Percentiles rank a stretch among this genome's conserved stretches.
Evolutionary conservation across 2,329 filamentous ascomycete species (phyloP).

Genomic region (Penicillium occitanis): DNA sequence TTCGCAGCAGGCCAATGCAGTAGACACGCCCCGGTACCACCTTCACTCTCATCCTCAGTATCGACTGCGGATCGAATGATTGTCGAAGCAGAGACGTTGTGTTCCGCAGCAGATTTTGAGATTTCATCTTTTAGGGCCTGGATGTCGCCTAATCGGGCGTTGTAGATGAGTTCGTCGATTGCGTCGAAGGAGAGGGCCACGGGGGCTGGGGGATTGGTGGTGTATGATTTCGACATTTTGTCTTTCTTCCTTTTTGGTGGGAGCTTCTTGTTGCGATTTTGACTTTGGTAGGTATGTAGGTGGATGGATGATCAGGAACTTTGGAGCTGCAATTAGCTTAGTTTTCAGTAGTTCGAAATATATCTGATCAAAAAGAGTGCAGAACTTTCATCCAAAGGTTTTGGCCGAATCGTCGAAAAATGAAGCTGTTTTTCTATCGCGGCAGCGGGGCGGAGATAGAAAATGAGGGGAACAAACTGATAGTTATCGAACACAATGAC

Average conservation of each 20-base stretch:
- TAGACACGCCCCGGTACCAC: slow-evolving; percentile 47
- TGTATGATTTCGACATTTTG: slow-evolving; percentile 9
- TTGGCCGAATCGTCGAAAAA: background rate
- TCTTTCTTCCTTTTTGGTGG: background rate
- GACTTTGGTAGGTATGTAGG: background rate
- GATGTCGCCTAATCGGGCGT: slow-evolving; percentile 74
- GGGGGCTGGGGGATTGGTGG: slow-evolving; percentile 22
- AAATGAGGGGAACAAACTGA: too few species aligned
- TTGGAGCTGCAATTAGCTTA: background rate
- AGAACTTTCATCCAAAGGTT: too few species aligned
- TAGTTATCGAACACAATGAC: too few species aligned
- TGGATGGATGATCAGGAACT: background rate
- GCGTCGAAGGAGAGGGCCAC: slow-evolving; percentile 67
- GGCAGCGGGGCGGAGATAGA: background rate
- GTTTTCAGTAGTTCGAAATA: background rate
- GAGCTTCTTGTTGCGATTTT: background rate
- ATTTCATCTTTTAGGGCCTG: slow-evolving; percentile 64
- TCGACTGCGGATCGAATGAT: slow-evolving; percentile 72
- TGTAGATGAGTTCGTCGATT: slow-evolving; percentile 89
- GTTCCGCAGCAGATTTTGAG: slow-evolving; percentile 60
- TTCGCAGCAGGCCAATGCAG: slow-evolving; percentile 94
- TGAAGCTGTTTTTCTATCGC: background rate
- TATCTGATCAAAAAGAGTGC: too few species aligned
- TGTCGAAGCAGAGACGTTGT: slow-evolving; percentile 59
- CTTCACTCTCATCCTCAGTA: slow-evolving; percentile 71